Percentiles rank a stretch among this genome's conserved stretches.
These are phyloP conservation scores for Pichia gijzeniarum DNA, from an alignment of 805 yeast genomes.

Conservation along the genomic window DNA sequence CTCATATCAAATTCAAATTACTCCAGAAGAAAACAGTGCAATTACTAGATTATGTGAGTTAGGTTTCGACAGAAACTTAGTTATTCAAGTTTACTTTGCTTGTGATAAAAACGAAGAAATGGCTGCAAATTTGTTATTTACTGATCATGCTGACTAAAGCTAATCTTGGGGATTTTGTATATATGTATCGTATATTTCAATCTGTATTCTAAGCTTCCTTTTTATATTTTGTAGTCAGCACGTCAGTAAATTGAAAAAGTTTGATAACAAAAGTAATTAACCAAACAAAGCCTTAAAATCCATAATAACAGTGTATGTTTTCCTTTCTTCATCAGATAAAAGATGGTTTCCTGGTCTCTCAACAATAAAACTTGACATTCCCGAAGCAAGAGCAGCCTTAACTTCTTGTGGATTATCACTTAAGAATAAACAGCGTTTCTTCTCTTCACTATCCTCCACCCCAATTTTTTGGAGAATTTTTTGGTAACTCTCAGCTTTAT, in stretches of 20 bases:
- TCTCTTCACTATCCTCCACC: conserved; percentile 17
- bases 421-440: conserved; percentile 47
- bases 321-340: conserved; percentile 33
- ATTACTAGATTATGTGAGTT: conserved; percentile 82
- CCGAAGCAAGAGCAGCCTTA: conserved; percentile 63
- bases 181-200: neutral
- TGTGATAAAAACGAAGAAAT: conserved; percentile 97
- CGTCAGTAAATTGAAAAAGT: neutral
- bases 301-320: conserved; percentile 22
- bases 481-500: conserved; percentile 48
- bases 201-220: neutral
- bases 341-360: conserved; percentile 71
- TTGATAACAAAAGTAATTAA: neutral
- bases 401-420: conserved; percentile 80
- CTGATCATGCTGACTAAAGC: conserved; percentile 38
- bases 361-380: conserved; percentile 52
- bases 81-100: conserved; percentile 91
- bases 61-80: conserved; percentile 85
- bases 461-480: conserved; percentile 38
- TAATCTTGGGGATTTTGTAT: neutral
- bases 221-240: neutral
- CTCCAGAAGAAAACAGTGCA: conserved; percentile 85
- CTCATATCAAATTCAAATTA: conserved; percentile 40
- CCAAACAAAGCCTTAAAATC: conserved; percentile 27
- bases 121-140: conserved; percentile 86